Evolutionary conservation across 495 filamentous ascomycete species (phyloP).

Genomic region (Podospora conica): DNA sequence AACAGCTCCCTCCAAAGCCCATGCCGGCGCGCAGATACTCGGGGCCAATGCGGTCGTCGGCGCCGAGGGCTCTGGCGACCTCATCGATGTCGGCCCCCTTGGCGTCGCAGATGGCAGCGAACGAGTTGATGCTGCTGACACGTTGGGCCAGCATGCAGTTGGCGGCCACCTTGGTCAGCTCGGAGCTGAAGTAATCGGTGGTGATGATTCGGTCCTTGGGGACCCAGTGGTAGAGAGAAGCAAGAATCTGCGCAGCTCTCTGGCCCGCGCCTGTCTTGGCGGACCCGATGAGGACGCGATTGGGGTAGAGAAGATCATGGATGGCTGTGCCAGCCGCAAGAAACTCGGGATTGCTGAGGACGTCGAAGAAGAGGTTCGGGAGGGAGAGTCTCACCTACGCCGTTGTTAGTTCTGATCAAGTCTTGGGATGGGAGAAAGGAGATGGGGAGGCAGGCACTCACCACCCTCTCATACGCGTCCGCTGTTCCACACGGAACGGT

Average conservation of each 20-base stretch:
- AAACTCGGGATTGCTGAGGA: conserved; percentile 79
- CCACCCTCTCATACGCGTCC: conserved; percentile 58
- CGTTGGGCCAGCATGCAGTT: conserved; percentile 78
- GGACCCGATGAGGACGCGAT: conserved; percentile 73
- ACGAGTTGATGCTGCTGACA: conserved; percentile 74
- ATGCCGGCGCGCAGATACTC: conserved; percentile 70
- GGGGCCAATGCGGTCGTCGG: conserved; percentile 64
- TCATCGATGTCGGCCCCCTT: conserved; percentile 71
- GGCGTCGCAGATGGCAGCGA: conserved; percentile 69
- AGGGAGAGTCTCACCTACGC: conserved; percentile 36
- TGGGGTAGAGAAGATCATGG: conserved; percentile 61
- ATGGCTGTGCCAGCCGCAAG: conserved; percentile 72
- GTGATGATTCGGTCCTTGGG: conserved; percentile 57
- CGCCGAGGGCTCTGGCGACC: conserved; percentile 57
- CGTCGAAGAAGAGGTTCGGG: conserved; percentile 61
- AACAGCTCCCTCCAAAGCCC: conserved; percentile 74
- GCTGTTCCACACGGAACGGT: conserved; percentile 76
- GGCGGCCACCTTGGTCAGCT: conserved; percentile 70
- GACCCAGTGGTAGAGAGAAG: conserved; percentile 66
- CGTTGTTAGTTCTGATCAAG: background rate
- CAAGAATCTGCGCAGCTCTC: conserved; percentile 56
- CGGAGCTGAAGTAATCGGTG: conserved; percentile 70
- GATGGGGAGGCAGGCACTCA: conserved; percentile 31
- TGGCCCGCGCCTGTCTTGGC: conserved; percentile 46
- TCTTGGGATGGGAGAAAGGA: background rate